A percentile compares a stretch with the other conserved stretches of the same genome.
phyloP scores from a whole-genome alignment of 306 rosid genomes.

The Citrullus amarus region DNA sequence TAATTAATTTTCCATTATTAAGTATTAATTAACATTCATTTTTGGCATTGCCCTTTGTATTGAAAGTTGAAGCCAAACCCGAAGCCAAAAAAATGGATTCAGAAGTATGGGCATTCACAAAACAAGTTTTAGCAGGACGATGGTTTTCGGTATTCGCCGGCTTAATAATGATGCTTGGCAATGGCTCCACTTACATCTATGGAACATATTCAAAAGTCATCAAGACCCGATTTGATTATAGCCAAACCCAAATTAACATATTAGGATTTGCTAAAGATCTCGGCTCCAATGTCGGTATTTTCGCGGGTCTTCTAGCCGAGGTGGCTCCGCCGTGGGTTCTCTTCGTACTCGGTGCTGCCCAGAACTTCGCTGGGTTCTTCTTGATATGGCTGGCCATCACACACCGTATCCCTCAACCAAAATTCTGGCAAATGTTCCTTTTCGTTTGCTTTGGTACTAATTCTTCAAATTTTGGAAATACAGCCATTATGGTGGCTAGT shows the following conservation, averaged over 20 bases:
- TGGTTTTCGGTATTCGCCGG: not conserved
- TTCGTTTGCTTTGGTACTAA: not conserved
- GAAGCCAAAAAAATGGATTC: not conserved
- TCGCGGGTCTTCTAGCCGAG: not conserved
- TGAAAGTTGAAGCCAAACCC: too few relatives aligned
- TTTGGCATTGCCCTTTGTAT: too few relatives aligned
- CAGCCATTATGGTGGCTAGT: not conserved
- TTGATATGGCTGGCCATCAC: not conserved
- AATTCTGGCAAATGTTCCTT: not conserved
- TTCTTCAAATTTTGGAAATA: not conserved
- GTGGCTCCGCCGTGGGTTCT: not conserved
- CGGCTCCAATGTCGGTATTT: not conserved
- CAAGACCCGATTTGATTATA: not conserved
- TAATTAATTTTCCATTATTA: too few relatives aligned
- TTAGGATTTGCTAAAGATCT: not conserved
- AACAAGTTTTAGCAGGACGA: not conserved
- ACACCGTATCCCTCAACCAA: not conserved
- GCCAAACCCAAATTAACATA: not conserved
- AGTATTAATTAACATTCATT: too few relatives aligned
- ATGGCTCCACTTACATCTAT: not conserved
- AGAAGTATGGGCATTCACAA: not conserved
- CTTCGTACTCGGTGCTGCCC: not conserved
- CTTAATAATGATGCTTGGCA: not conserved
- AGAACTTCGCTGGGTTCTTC: not conserved
- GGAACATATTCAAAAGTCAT: not conserved